These are phyloP conservation scores for Wickerhamomyces rabaulensis DNA, from an alignment of 805 yeast genomes.

Conservation along the genomic window DNA sequence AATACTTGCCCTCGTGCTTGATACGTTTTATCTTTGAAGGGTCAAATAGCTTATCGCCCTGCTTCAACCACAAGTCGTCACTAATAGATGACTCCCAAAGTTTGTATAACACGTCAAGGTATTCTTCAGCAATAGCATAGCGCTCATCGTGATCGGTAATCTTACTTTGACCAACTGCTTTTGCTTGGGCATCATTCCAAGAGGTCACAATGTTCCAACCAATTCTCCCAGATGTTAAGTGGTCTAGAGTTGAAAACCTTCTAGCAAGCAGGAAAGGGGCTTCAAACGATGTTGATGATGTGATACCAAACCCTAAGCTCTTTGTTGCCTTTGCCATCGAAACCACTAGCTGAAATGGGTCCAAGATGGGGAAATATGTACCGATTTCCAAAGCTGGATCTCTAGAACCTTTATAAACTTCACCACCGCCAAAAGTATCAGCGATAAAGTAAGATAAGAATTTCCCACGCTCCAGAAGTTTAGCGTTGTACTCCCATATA, in stretches of 20 bases:
- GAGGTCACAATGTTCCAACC: slow-evolving; percentile 45
- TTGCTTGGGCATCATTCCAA: slow-evolving; percentile 37
- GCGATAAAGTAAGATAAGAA: slow-evolving; percentile 33
- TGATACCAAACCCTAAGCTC: slow-evolving; percentile 34
- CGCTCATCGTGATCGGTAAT: slow-evolving; percentile 36
- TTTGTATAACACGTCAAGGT: slow-evolving; percentile 33
- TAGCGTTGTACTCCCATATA: slow-evolving; percentile 22
- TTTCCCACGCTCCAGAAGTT: slow-evolving; percentile 32
- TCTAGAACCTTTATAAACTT: slow-evolving; percentile 34
- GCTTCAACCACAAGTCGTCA: slow-evolving; percentile 30
- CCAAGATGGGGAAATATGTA: slow-evolving; percentile 27
- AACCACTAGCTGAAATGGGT: slow-evolving; percentile 29
- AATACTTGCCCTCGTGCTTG: slow-evolving; percentile 34
- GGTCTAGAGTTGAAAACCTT: slow-evolving; percentile 37
- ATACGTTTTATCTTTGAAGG: slow-evolving; percentile 33
- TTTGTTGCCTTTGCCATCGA: slow-evolving; percentile 38
- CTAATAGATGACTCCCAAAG: slow-evolving; percentile 36
- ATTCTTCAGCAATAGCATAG: slow-evolving; percentile 37
- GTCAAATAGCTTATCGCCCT: slow-evolving; percentile 24
- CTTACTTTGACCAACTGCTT: slow-evolving; percentile 32
- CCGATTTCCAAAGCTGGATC: slow-evolving; percentile 28
- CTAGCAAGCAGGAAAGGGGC: slow-evolving; percentile 37
- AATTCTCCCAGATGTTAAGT: slow-evolving; percentile 37
- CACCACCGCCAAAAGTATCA: slow-evolving; percentile 36
- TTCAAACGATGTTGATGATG: slow-evolving; percentile 39